Base-by-base conservation (phyloP, 768 basidiomycete genomes). In the Sistotremastrum niveocremeum region DNA sequence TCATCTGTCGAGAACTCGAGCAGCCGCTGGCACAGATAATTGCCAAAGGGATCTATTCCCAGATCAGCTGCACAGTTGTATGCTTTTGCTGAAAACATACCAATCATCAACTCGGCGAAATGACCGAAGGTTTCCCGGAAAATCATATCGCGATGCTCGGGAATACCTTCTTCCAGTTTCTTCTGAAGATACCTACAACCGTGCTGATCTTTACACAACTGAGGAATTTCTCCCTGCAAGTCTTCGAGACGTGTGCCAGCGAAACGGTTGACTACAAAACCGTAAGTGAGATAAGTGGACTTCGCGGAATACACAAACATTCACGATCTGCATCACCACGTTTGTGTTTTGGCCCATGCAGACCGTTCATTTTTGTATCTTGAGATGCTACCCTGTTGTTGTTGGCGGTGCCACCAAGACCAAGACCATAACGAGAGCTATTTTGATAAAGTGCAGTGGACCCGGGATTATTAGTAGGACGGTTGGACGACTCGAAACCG, bases 61-160 rank as follows among this genome's bases (percentile, higher is more conserved):
- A 40, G 11, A 47, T 48, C 20, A 20, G 20, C 20, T 20, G 20
- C 20, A 20, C 20, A 20, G 20, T 20, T 20, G 20, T 20, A 20
- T 20, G 20, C 20, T 20, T 20, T 20, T 20, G 20, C 20, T 42
- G 29, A 46, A 45, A 33, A 44, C 73, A 32, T 49, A 86, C 86
- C 88, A 33, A 90, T 98, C 95, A 99, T 99, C 50, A 99, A 73
- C 54, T 98, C 95, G 41, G 94, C 86, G 57, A 98, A 97, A 58
- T 98, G 93, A 40, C 84, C 81, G 57, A 94, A 98, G 1, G 94
- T 97, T 69, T 99, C 95, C 49, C 85, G 77, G 75, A 97, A 99
- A 61, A 99, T 99, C 86, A 98, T 93, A 58, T 99, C 95, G 45
- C 95, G 79, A 64, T 99, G 93, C 61, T 94, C 93, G 4, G 94